Evolutionary conservation across 2,329 filamentous ascomycete genomes (phyloP).

Genomic region (Berkeleyomyces rouxiae): DNA sequence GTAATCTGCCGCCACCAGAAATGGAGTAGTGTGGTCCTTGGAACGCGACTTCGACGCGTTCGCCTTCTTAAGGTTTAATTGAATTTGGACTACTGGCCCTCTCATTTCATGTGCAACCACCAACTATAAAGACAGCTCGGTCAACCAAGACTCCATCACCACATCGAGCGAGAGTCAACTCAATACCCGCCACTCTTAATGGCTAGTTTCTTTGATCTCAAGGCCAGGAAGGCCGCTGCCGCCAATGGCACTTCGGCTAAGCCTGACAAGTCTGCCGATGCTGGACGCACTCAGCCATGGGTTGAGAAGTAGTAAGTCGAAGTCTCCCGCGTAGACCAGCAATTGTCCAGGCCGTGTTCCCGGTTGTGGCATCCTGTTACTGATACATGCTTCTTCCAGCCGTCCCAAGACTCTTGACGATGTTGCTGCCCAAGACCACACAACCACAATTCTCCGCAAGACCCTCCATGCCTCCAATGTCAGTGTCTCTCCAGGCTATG

Average conservation of each 20-base stretch:
- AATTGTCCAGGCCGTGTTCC: not conserved
- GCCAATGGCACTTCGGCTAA: slow-evolving; percentile 48
- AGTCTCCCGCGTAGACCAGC: not conserved
- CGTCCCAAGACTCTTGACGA: slow-evolving; percentile 87
- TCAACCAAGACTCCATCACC: not conserved
- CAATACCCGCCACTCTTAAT: slow-evolving; percentile 28
- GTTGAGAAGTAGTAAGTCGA: slow-evolving; percentile 85
- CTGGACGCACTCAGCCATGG: slow-evolving; percentile 68
- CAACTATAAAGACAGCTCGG: not conserved
- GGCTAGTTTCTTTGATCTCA: slow-evolving; percentile 90
- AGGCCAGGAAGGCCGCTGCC: slow-evolving; percentile 68
- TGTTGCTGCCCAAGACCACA: slow-evolving; percentile 95
- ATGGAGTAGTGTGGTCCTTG: too few relatives aligned
- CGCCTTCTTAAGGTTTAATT: slow-evolving; percentile 12
- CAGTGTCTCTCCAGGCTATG: slow-evolving; percentile 1
- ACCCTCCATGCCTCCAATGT: slow-evolving; percentile 91
- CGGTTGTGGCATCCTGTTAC: slow-evolving; percentile 8
- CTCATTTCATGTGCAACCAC: not conserved
- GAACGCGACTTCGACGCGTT: not conserved
- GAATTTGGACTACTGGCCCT: not conserved
- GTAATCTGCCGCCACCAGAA: too few relatives aligned
- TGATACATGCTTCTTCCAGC: slow-evolving; percentile 30
- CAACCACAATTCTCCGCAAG: slow-evolving; percentile 76
- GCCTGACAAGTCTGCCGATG: slow-evolving; percentile 41
- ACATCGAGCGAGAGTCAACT: too few relatives aligned